Conservation (phyloP, 2,329 filamentous ascomycete species). For the Ophiostoma sp. region DNA sequence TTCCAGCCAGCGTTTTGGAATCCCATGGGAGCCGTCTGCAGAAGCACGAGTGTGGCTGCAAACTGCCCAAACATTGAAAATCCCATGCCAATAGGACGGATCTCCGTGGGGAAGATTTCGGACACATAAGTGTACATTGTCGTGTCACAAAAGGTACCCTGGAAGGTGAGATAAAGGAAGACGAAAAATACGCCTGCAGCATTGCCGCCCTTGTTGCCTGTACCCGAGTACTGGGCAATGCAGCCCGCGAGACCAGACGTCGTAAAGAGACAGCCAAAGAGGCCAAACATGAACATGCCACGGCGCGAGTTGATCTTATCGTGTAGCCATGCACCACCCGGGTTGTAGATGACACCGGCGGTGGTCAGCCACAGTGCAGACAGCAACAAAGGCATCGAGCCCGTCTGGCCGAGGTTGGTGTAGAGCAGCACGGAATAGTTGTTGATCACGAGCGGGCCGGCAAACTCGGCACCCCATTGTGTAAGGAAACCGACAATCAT, state of each 20-base stretch:
- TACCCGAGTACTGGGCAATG: constrained; percentile 36
- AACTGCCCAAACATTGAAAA: constrained; percentile 36
- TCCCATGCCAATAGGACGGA: constrained; percentile 31
- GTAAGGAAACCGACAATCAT: constrained; percentile 49
- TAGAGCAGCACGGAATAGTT: constrained; percentile 38
- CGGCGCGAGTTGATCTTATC: constrained; percentile 46
- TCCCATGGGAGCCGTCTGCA: constrained; percentile 42
- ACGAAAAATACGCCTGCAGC: constrained; percentile 41
- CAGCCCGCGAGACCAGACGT: constrained; percentile 35
- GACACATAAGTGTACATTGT: constrained; percentile 38
- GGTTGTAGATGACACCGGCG: constrained; percentile 46
- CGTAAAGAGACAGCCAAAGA: constrained; percentile 39
- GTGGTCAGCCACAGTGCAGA: constrained; percentile 40
- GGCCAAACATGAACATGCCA: constrained; percentile 38
- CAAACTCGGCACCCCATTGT: constrained; percentile 49
- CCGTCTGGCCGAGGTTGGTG: constrained; percentile 32
- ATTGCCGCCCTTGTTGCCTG: constrained; percentile 37
- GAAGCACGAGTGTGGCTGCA: constrained; percentile 41
- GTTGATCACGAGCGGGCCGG: constrained; percentile 47
- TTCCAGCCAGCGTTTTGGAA: constrained; percentile 45
- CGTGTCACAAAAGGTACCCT: constrained; percentile 35
- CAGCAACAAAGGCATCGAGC: constrained; percentile 38
- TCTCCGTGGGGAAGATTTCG: constrained; percentile 42
- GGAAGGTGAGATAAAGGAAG: constrained; percentile 45
- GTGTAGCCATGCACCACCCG: constrained; percentile 44